phyloP scores from a whole-genome alignment of 371 early-diverging fungal species.

The Apophysomyces variabilis region DNA sequence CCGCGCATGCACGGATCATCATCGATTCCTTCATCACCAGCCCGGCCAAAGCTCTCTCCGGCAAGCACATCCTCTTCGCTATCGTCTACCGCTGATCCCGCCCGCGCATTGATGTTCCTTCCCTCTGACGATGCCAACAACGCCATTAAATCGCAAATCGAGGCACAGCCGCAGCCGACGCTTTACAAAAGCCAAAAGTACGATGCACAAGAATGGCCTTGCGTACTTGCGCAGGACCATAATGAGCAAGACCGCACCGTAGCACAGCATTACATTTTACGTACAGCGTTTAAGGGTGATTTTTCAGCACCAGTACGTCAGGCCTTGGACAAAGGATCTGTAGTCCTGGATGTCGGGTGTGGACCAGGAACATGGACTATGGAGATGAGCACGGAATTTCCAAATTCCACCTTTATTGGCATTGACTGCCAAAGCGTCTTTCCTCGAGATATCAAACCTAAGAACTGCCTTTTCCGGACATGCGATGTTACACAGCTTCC shows the following conservation, averaged over 20 bases:
- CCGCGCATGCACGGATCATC: not conserved
- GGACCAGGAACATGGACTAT: constrained; percentile 55
- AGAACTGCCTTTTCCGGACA: constrained; percentile 48
- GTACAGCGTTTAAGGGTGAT: constrained; percentile 50
- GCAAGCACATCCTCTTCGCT: constrained; percentile 3
- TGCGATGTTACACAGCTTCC: constrained; percentile 26
- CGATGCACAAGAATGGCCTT: constrained; percentile 31
- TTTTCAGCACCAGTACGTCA: constrained; percentile 39
- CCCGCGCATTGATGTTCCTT: not conserved
- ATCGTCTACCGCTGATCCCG: not conserved
- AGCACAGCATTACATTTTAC: constrained; percentile 51
- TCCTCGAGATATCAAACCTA: constrained; percentile 49
- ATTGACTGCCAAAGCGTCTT: constrained; percentile 36
- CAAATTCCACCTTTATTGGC: constrained; percentile 47
- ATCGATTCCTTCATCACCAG: not conserved
- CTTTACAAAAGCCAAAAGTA: constrained; percentile 18
- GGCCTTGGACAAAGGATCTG: constrained; percentile 40
- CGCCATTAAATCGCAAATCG: not conserved
- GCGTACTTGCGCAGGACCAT: constrained; percentile 36
- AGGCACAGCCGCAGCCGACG: constrained; percentile 2
- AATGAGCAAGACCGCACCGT: constrained; percentile 52
- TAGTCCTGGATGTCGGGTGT: constrained; percentile 52
- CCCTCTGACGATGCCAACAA: not conserved
- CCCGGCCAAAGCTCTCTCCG: not conserved
- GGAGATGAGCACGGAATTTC: constrained; percentile 51